Evolutionary conservation across 2,329 filamentous ascomycete species (phyloP).

Genomic region (Polytolypa hystricis): DNA sequence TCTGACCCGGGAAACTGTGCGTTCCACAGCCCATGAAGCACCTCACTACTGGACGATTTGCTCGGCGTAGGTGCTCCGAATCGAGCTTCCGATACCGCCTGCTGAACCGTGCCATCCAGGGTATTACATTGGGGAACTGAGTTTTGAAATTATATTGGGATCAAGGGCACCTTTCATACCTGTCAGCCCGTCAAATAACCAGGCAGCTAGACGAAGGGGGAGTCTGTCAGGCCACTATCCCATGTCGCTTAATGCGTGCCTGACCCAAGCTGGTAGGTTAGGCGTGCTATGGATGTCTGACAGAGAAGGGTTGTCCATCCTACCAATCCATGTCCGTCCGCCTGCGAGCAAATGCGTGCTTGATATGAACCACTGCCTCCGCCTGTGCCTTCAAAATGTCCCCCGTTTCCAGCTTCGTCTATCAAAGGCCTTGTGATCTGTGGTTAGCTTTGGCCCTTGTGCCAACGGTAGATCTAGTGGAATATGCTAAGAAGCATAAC

Average conservation of each 20-base stretch:
- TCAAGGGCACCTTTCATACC: conserved; percentile 47
- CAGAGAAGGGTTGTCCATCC: conserved; percentile 41
- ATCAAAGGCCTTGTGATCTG: conserved; percentile 43
- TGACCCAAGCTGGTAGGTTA: neutral
- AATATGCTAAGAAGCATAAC: conserved; percentile 43
- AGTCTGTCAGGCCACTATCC: neutral
- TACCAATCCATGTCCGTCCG: conserved; percentile 54
- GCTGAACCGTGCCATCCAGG: conserved; percentile 55
- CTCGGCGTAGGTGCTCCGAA: conserved; percentile 28
- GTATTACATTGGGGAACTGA: conserved; percentile 49
- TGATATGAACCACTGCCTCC: conserved; percentile 47
- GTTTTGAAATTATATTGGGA: conserved; percentile 39
- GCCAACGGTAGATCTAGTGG: conserved; percentile 45
- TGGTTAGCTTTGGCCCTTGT: conserved; percentile 47
- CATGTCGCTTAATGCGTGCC: too few relatives aligned
- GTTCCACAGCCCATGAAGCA: conserved; percentile 23
- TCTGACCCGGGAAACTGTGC: conserved; percentile 39
- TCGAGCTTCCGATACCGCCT: conserved; percentile 35
- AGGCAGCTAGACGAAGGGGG: conserved; percentile 36
- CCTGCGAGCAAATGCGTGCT: conserved; percentile 50
- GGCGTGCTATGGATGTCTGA: conserved; percentile 54
- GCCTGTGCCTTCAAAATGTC: conserved; percentile 35
- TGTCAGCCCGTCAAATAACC: conserved; percentile 56
- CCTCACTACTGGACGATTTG: conserved; percentile 42
- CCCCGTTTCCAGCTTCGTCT: conserved; percentile 33